Evolutionary conservation across 176 grass and related monocot species (phyloP), one percentile per base, ranked within the genome.

Genomic region (Saccharum spontaneum): DNA sequence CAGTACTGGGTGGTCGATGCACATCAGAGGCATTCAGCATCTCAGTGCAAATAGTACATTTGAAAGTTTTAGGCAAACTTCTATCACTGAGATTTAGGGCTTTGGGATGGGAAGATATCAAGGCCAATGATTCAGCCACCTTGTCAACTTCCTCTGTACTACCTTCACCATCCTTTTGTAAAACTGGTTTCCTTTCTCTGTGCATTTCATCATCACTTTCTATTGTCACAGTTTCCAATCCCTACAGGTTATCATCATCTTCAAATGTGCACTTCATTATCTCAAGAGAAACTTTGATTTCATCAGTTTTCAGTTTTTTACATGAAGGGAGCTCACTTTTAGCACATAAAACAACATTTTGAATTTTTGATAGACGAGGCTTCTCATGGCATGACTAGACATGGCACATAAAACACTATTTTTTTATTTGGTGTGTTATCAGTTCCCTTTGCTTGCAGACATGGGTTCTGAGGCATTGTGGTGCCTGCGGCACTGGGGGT

Each of bases 181-280:
- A 39, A 82, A 7, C 28, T 71, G 70, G 39, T 57, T 87, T 91
- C 41, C 55, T 34, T 49, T 79, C 76, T 75, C 62, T 77, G 18
- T 66, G 66, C 81, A 89, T 70, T 62, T 98, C 93, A 86, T 95
- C 89, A 43, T 93, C 89, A 85, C 89, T 95, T 72, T 94, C 91
- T 79, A 75, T 94, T 69, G 86, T 78, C 55, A 90, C 81, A 83
- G 74, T 78, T 79, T 82, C 72, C 23, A 38, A 80, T 59, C 79
- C 92, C 83, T 98, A 92, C 59, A 88, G 74, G 28, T 86, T 84
- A 76, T 49, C 57, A 83, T 86, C 73, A 82, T 87, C 81, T 87
- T 95, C 93, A 45, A 20, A 64, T 70, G 82, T 52, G 26, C 70
- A 85, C 86, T 98, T 92, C 23, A 74, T 40, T 49, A 57, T 73